These are phyloP conservation scores for Lachnellula occidentalis DNA, from an alignment of 2,329 filamentous ascomycete species.

Conservation along the genomic window DNA sequence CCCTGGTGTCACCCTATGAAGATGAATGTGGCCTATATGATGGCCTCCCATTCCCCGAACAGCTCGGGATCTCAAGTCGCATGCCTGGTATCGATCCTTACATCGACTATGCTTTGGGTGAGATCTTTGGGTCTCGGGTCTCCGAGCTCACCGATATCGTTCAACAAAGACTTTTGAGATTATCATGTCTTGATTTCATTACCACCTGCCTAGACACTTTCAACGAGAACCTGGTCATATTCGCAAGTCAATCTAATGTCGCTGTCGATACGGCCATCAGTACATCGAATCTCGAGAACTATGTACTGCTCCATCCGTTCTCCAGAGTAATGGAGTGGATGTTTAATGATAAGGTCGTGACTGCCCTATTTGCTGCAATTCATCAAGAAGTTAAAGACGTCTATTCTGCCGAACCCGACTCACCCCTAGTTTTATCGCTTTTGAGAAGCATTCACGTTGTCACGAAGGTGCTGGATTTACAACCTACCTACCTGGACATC, in stretches of 20 bases:
- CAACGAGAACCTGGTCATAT: conserved; percentile 86
- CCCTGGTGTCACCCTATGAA: conserved; percentile 62
- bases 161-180: conserved; percentile 68
- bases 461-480: conserved; percentile 75
- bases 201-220: conserved; percentile 75
- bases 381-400: conserved; percentile 72
- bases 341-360: conserved; percentile 86
- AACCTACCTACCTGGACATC: conserved; percentile 86
- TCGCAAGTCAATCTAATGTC: conserved; percentile 74
- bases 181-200: conserved; percentile 80
- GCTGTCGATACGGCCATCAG: conserved; percentile 70
- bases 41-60: conserved; percentile 78
- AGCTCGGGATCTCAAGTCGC: conserved; percentile 69
- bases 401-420: conserved; percentile 66
- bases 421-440: conserved; percentile 74
- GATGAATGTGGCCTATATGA: conserved; percentile 63
- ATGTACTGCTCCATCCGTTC: conserved; percentile 87
- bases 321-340: conserved; percentile 96
- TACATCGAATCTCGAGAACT: conserved; percentile 68
- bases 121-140: conserved; percentile 60
- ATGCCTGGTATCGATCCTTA: conserved; percentile 87
- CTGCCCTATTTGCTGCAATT: conserved; percentile 69
- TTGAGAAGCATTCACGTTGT: conserved; percentile 79
- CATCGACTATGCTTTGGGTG: conserved; percentile 81
- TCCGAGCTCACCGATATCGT: conserved; percentile 57